These are phyloP conservation scores for Rhododendron griersonianum DNA, from an alignment of 148 eudicot species.

Conservation along the genomic window DNA sequence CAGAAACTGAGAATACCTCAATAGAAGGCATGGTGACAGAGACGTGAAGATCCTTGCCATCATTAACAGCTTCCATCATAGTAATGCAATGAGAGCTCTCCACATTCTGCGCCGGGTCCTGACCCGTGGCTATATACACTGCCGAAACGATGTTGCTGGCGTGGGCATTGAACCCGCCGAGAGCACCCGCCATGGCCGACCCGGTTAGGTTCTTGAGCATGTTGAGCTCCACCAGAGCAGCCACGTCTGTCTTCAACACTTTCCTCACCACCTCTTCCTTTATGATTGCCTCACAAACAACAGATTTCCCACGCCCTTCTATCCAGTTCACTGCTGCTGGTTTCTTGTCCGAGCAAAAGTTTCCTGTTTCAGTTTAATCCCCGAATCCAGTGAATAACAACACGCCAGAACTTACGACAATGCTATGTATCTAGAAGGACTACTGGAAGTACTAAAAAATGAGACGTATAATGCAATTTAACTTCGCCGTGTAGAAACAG, in stretches of 20 bases:
- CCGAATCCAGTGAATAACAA: neutral
- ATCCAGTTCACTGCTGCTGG: constrained; percentile 53
- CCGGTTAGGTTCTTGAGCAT: constrained; percentile 50
- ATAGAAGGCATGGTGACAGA: constrained; percentile 55
- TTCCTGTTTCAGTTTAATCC: constrained; percentile 23
- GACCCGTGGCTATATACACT: constrained; percentile 41
- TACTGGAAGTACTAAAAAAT: neutral
- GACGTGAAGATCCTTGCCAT: constrained; percentile 45
- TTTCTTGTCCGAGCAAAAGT: constrained; percentile 48
- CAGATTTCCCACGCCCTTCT: constrained; percentile 46
- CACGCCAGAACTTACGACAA: neutral
- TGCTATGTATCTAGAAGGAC: neutral
- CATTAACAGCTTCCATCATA: constrained; percentile 45
- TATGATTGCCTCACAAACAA: constrained; percentile 39
- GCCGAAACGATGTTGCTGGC: constrained; percentile 49
- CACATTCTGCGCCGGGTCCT: constrained; percentile 47
- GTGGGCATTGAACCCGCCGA: constrained; percentile 47
- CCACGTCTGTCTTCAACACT: constrained; percentile 37
- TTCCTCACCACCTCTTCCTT: constrained; percentile 40
- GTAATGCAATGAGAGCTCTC: constrained; percentile 53
- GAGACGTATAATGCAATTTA: neutral
- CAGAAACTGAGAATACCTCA: constrained; percentile 24
- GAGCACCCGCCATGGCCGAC: constrained; percentile 49
- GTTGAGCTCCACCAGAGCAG: constrained; percentile 45
- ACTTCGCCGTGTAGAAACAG: neutral